These are phyloP conservation scores for Eimeria falciformis DNA, from an alignment of 169 alveolate genomes.

Conservation along the genomic window DNA sequence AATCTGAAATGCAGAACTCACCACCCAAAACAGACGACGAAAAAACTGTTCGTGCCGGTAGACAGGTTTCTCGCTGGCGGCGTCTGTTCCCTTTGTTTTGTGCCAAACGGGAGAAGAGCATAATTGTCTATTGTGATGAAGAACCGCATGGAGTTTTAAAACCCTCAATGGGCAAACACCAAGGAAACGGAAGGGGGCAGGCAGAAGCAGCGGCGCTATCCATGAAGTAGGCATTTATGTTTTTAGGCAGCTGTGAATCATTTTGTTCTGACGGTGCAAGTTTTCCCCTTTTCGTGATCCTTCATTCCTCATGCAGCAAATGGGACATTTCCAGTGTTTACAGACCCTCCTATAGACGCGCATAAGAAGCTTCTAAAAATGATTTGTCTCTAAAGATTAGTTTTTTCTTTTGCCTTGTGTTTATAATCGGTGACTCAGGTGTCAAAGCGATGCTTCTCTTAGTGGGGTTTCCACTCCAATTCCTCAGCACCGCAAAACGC, in stretches of 20 bases:
- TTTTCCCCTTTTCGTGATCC: background rate
- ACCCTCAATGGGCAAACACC: too few species aligned
- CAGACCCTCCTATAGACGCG: background rate
- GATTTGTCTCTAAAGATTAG: too few species aligned
- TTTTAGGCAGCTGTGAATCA: background rate
- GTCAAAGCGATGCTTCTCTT: background rate
- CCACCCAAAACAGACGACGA: too few species aligned
- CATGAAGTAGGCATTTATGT: background rate
- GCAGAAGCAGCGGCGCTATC: background rate
- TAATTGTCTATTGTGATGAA: too few species aligned
- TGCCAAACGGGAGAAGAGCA: too few species aligned
- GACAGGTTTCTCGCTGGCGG: too few species aligned
- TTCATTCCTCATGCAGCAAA: background rate
- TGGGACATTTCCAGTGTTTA: background rate
- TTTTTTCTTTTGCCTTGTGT: too few species aligned
- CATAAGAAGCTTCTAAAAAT: background rate
- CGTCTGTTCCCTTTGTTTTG: too few species aligned
- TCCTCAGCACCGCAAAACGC: conserved; percentile 44
- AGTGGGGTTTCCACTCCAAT: background rate
- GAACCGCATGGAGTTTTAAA: too few species aligned
- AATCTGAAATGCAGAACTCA: too few species aligned
- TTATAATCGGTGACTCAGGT: background rate
- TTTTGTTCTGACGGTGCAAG: background rate
- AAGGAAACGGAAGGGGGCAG: background rate
- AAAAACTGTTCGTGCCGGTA: too few species aligned